Base-by-base conservation (phyloP, 371 early-diverging fungal species). In the Mortierella sp. region DNA sequence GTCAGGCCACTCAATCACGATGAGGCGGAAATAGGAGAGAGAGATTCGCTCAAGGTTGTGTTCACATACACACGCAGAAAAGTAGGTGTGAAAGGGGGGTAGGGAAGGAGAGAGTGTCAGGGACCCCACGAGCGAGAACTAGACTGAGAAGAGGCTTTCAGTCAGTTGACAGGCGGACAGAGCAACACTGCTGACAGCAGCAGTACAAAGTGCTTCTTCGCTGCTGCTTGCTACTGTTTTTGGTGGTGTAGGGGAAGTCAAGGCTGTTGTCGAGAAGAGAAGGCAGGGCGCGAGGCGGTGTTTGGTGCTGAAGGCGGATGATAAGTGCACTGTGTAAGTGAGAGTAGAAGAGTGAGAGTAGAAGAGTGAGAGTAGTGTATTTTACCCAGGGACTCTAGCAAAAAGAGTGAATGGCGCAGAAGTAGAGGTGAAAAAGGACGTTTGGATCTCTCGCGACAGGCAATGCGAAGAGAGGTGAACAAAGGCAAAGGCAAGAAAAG, bases 131-230 rank as follows among this genome's bases (percentile, higher is more conserved):
- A 74, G 58, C 58, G 52, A 50, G 73, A 8, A 4, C 42, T 16
- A 28, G 72, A 10, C 48, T 31, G 42, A 31, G 4, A 52, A 73
- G 74, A 34, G 65, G 31, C 50, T 6, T 47, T 16, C 34, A 63
- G 76, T 76, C 76, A 76, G 79, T 50, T 63, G 70, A 78, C 74
- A 58, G 60, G 47, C n/a, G 11, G 14, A 44, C n/a, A 54, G 5
- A 75, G 75, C 16, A 48, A n/a, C n/a, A 55, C n/a, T 55, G 21
- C 7, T 34, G 19, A 16, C 34, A 31, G 9, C 34, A 34, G 38
- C 31, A 57, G n/a, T 34, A 63, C 50, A 14, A 14, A 16, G 3
- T 11, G 16, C 50, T 13, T 14, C 34, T 19, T 19, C 34, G 19
- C 58, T 55, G 55, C 8, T 24, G 55, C 19, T n/a, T 57, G 11